A percentile compares a stretch with the other conserved stretches of the same genome.
These are phyloP conservation scores for Glebionis coronaria DNA, from an alignment of 129 eudicot genomes.

Conservation along the genomic window DNA sequence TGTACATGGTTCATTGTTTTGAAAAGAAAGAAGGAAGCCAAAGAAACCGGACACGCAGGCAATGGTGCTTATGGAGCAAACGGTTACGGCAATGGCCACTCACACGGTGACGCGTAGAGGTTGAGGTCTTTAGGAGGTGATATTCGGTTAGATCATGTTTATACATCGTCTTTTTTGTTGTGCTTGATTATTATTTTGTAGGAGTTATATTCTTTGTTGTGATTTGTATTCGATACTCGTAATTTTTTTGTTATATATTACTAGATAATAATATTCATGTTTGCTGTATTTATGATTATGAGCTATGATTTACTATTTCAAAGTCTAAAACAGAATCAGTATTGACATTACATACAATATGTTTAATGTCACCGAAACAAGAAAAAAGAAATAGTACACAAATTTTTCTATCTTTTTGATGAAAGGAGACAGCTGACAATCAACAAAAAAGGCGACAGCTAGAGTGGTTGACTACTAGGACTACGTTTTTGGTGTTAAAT, in stretches of 20 bases:
- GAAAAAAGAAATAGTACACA: neutral
- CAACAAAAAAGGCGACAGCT: neutral
- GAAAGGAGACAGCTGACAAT: neutral
- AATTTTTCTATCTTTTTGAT: slow-evolving; percentile 9
- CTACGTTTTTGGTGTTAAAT: slow-evolving; percentile 14
- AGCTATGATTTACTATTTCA: too few relatives aligned
- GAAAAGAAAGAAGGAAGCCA: slow-evolving; percentile 37
- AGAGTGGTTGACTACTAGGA: slow-evolving; percentile 15
- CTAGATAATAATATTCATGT: neutral
- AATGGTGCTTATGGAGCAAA: slow-evolving; percentile 42
- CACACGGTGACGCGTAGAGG: slow-evolving; percentile 29
- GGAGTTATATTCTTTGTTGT: slow-evolving; percentile 36
- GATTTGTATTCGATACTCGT: slow-evolving; percentile 18
- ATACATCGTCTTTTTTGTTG: slow-evolving; percentile 16
- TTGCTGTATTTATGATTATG: neutral
- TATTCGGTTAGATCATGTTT: slow-evolving; percentile 24
- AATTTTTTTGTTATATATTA: slow-evolving; percentile 14
- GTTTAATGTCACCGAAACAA: slow-evolving; percentile 19
- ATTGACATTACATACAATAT: too few relatives aligned
- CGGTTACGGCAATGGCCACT: slow-evolving; percentile 32
- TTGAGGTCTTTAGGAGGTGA: slow-evolving; percentile 19
- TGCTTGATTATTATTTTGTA: too few relatives aligned
- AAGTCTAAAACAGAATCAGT: too few relatives aligned
- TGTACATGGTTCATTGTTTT: too few relatives aligned
- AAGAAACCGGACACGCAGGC: slow-evolving; percentile 32